Base-by-base conservation (phyloP, 2,329 filamentous ascomycete species). In the Colletotrichum sp. region DNA sequence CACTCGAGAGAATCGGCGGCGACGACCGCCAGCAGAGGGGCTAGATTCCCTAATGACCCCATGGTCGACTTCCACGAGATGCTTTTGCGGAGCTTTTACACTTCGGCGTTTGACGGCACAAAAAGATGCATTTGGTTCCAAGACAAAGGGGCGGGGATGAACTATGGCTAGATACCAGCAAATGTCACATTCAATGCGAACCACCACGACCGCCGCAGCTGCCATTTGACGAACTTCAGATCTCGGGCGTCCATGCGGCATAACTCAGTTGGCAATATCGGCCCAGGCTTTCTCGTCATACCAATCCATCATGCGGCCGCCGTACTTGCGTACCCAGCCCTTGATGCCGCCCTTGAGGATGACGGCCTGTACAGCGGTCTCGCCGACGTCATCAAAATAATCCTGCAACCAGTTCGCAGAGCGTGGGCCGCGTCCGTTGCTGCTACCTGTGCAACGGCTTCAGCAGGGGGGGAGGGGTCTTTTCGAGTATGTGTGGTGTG, bases 1-100 rank as follows among this genome's bases (percentile, higher is more conserved):
- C 92, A 12, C 84, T 94, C 72, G 90, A 92, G 82, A 87, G 92
- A 80, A 93, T 94, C 78, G 91, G 90, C 76, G 90, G 90, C 73
- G 89, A 91, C 79, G 89, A 92, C 76, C 84, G 86, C 75, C 74
- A 84, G 78, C 79, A 80, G 55, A 69, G 83, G 24, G 68, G 43
- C n/a, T 51, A 51, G n/a, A 69, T 27, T 38, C 15, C 7, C 31
- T 36, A 15, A 34, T 34, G 8, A 15, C n/a, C 34, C 16, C 24
- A 68, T 47, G 57, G 47, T 71, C 61, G 38, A 63, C 21, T 71
- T 71, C 66, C 47, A 64, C 36, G 36, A 69, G 36, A 74, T 31
- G 16, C 43, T 55, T 69, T 69, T 58, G 55, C 36, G 54, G 58
- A 64, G 51, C 43, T 51, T 71, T 73, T 55, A 70, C 71, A 73